A percentile compares a stretch with the other conserved stretches of the same genome.
Conservation (phyloP, 768 basidiomycete genomes). For the Leccinum imitatum region DNA sequence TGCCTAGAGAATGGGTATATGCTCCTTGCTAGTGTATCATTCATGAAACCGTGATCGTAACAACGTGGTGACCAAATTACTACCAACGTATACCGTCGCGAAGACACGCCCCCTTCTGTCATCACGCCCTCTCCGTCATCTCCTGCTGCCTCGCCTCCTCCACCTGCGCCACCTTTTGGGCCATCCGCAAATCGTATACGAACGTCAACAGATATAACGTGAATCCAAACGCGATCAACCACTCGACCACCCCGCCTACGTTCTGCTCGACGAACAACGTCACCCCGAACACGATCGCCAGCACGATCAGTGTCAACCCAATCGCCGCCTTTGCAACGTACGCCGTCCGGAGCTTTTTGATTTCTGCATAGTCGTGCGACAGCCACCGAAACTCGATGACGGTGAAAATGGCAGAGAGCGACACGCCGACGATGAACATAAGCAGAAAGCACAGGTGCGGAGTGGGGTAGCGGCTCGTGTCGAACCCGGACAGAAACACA, state of each 20-base stretch:
- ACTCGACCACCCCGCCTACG: constrained; percentile 70
- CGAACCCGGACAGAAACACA: constrained; percentile 68
- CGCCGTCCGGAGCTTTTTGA: constrained; percentile 46
- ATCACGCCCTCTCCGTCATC: constrained; percentile 8
- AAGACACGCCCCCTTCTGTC: too few species aligned
- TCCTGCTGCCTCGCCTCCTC: neutral
- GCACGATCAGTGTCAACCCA: constrained; percentile 52
- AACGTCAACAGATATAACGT: constrained; percentile 74
- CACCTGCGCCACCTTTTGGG: constrained; percentile 29
- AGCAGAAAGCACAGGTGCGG: constrained; percentile 63
- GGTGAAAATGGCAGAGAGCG: constrained; percentile 72
- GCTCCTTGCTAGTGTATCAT: too few species aligned
- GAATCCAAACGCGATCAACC: constrained; percentile 71
- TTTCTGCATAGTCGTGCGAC: constrained; percentile 49
- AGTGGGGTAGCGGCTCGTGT: constrained; percentile 53
- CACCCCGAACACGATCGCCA: constrained; percentile 64
- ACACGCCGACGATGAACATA: constrained; percentile 72
- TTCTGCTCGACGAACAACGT: constrained; percentile 44
- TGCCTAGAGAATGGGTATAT: too few species aligned
- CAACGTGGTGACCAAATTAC: too few species aligned
- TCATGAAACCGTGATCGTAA: too few species aligned
- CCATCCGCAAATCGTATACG: constrained; percentile 65
- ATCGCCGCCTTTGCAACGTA: constrained; percentile 65
- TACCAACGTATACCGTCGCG: too few species aligned
- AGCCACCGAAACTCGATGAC: constrained; percentile 71